Base-by-base conservation (phyloP, 441 rosid species). In the Adansonia rubrostipa region DNA sequence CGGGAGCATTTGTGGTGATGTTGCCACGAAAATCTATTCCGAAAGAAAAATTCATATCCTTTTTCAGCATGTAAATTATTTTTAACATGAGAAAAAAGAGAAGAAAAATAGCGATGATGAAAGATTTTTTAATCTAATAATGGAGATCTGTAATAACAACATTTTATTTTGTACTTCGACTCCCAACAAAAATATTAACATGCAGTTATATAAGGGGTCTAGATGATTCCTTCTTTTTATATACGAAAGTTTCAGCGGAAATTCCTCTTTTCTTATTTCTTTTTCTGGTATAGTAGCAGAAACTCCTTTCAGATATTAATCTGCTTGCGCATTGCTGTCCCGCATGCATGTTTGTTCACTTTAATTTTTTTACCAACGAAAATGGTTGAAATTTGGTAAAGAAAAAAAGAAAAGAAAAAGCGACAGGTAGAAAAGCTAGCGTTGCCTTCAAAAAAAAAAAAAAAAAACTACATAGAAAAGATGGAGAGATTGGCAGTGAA, bases 311-410 rank as follows among this genome's bases (percentile, higher is more conserved):
- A 54, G 56, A 66, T 80, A 20, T 44, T 56, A 72, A 54, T 61
- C 56, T 63, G 36, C n/a, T 9, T 51, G 74, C 17, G 81, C 56
- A 9, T 77, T 15, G 58, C 60, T 47, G 78, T 75, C n/a, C 56
- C 5, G n/a, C 13, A 14, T 36, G 42, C 42, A 36, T 36, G 42
- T 80, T 73, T 11, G 62, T 9, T 54, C 5, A 22, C 57, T 63
- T 80, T 78, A n/a, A 4, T n/a, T 66, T 72, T 53, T 66, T 74
- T 69, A 33, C 47, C 17, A 0, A 65, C 10, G 9, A 78, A 82
- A 81, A 78, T 74, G 77, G 81, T 71, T 74, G 70, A 84, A 65
- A 77, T 71, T 60, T 77, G 75, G 33, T 74, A 69, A 65, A 45
- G 70, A 2, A 62, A 70, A 61, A 67, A 47, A 17, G 36, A 76